A percentile compares a stretch with the other conserved stretches of the same genome.
Evolutionary conservation across 257 asterid genomes (phyloP).

Genomic region (Primulina eburnea): DNA sequence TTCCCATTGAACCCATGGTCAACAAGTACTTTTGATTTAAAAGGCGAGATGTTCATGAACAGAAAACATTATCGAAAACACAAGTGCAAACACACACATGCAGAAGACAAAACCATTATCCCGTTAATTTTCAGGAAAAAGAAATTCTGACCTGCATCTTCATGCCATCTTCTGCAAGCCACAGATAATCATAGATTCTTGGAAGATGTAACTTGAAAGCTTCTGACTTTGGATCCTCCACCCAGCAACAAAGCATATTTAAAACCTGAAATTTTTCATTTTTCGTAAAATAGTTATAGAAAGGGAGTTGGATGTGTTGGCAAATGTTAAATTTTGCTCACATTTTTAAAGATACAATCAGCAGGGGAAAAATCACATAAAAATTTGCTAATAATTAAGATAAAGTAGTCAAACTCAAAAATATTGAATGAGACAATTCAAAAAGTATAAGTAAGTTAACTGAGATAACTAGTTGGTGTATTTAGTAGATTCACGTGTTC

Average conservation of each 20-base stretch:
- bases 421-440: not conserved
- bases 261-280: slow-evolving; percentile 50
- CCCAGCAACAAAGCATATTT: slow-evolving; percentile 99
- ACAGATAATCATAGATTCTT: slow-evolving; percentile 73
- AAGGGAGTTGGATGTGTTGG: slow-evolving; percentile 13
- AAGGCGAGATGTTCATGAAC: slow-evolving; percentile 7
- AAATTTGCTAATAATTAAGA: slow-evolving; percentile 4
- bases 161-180: slow-evolving; percentile 99
- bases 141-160: slow-evolving; percentile 75
- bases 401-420: slow-evolving; percentile 9
- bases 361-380: slow-evolving; percentile 10
- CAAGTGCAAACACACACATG: not conserved
- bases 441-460: not conserved
- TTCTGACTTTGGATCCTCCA: slow-evolving; percentile 91
- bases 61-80: not conserved
- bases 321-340: slow-evolving; percentile 13
- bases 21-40: not conserved
- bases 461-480: not conserved
- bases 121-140: not conserved
- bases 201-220: slow-evolving; percentile 98
- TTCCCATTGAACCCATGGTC: not conserved
- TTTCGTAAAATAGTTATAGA: slow-evolving; percentile 1
- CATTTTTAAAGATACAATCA: slow-evolving; percentile 16
- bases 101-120: slow-evolving; percentile 13
- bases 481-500: slow-evolving; percentile 13